phyloP scores from a whole-genome alignment of 2,329 filamentous ascomycete species.

The Verruconis gallopava region DNA sequence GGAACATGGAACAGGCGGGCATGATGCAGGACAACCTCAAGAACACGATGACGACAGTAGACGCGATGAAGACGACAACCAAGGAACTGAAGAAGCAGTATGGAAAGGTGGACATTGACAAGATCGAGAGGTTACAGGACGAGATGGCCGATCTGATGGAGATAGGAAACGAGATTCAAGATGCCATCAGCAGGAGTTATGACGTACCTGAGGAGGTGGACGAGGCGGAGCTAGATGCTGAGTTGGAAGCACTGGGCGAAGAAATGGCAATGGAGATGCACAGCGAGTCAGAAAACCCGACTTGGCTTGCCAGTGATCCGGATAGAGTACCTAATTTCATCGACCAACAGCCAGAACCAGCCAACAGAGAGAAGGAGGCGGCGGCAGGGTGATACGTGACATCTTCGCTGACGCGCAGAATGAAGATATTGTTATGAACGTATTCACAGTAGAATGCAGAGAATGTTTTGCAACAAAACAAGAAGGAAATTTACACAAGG shows the following conservation, averaged over 20 bases:
- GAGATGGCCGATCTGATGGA: slow-evolving; percentile 99
- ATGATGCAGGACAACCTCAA: slow-evolving; percentile 99
- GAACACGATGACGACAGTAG: slow-evolving; percentile 96
- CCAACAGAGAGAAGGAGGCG: slow-evolving; percentile 69
- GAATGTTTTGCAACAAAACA: too few relatives aligned
- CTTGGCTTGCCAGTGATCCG: slow-evolving; percentile 83
- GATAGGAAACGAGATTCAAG: slow-evolving; percentile 95
- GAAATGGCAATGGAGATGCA: slow-evolving; percentile 80
- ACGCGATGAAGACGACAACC: slow-evolving; percentile 93
- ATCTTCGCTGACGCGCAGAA: neutral
- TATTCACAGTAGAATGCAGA: too few relatives aligned
- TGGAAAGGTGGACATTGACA: slow-evolving; percentile 92
- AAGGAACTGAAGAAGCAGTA: slow-evolving; percentile 89
- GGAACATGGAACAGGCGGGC: slow-evolving; percentile 98
- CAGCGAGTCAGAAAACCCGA: slow-evolving; percentile 48
- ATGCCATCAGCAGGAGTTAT: slow-evolving; percentile 80
- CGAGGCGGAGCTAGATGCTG: slow-evolving; percentile 89
- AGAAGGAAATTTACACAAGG: too few relatives aligned
- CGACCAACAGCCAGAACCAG: slow-evolving; percentile 65
- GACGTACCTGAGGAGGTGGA: slow-evolving; percentile 95
- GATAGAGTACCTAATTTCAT: slow-evolving; percentile 69
- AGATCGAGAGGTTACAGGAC: slow-evolving; percentile 95
- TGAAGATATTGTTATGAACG: too few relatives aligned
- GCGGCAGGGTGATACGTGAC: slow-evolving; percentile 38
- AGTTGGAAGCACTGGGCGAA: slow-evolving; percentile 85